phyloP scores from a whole-genome alignment of 2,329 filamentous ascomycete species.

The Lachnellula suecica region DNA sequence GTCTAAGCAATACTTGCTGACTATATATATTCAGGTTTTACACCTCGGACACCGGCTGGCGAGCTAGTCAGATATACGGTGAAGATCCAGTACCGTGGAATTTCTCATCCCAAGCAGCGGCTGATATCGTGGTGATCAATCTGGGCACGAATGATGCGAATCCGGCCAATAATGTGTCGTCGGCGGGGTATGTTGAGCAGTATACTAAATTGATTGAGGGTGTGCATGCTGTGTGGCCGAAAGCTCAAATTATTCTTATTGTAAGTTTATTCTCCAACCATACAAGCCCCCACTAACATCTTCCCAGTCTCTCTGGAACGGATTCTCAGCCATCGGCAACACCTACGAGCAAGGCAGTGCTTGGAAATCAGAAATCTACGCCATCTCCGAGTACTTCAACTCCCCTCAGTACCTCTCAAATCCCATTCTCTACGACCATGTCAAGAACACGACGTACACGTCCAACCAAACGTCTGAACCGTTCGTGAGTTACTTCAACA shows the following conservation, averaged over 20 bases:
- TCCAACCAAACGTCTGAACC: constrained; percentile 29
- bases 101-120: constrained; percentile 41
- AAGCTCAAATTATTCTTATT: constrained; percentile 44
- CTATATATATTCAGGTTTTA: constrained; percentile 33
- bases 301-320: constrained; percentile 51
- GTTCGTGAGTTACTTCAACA: constrained; percentile 63
- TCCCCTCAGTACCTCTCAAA: constrained; percentile 40
- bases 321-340: constrained; percentile 51
- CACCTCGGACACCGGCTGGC: constrained; percentile 48
- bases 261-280: constrained; percentile 38
- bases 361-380: constrained; percentile 49
- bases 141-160: constrained; percentile 49
- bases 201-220: constrained; percentile 46
- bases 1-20: not conserved
- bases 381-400: constrained; percentile 53
- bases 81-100: constrained; percentile 45
- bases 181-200: constrained; percentile 38
- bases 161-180: constrained; percentile 39
- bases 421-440: constrained; percentile 40
- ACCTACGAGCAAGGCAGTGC: constrained; percentile 46
- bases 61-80: constrained; percentile 25
- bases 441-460: constrained; percentile 37
- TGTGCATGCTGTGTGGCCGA: constrained; percentile 45
- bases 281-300: constrained; percentile 3
- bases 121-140: constrained; percentile 46